Evolutionary conservation across 1,284 basidiomycete species (phyloP), one percentile per base, ranked within the genome.

Genomic region (Heterobasidion irregulare): DNA sequence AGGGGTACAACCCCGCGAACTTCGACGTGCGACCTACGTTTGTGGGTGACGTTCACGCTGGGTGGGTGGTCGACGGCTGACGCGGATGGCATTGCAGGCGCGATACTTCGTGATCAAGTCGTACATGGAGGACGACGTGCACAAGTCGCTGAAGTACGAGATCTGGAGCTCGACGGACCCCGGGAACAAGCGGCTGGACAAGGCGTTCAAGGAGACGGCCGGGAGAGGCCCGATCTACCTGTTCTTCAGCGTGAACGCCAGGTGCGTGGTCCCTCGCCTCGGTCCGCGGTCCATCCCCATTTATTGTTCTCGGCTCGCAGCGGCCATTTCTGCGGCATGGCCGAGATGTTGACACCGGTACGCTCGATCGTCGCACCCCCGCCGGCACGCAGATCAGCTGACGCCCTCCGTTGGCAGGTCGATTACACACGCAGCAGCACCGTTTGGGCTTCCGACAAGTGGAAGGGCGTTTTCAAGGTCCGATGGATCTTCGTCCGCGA

Each of bases 361-460:
- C 57, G 75, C 60, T 56, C 53, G 16, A 32, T 32, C 50, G 13
- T 26, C 26, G 26, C 3, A 26, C 26, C 5, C 26, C 26, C 26
- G 26, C 26, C 33, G 12, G 55, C 2, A 26, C 26, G 26, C 26
- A 3, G 26, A 26, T 26, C 26, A 5, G 26, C 26, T 26, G 26
- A 26, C 26, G 26, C 3, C 26, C 0, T 26, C 26, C 3, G 26
- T 26, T 26, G 26, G 5, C 52, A 86, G 79, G 86, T 92, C 32
- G 89, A 92, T 65, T 90, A 92, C 67, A 87, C 88, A 8, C 79
- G 86, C 53, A 92, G 86, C 68, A 92, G 88, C 59, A 96, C 88
- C 2, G 94, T 98, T 8, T 98, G 94, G 94, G 93, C 94, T 0
- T 94, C 94, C 43, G 93, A 97, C 72, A 98, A 98, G 69, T 98